phyloP scores from a whole-genome alignment of 1,139 yeast species.

The Arxiozyma heterogenica region DNA sequence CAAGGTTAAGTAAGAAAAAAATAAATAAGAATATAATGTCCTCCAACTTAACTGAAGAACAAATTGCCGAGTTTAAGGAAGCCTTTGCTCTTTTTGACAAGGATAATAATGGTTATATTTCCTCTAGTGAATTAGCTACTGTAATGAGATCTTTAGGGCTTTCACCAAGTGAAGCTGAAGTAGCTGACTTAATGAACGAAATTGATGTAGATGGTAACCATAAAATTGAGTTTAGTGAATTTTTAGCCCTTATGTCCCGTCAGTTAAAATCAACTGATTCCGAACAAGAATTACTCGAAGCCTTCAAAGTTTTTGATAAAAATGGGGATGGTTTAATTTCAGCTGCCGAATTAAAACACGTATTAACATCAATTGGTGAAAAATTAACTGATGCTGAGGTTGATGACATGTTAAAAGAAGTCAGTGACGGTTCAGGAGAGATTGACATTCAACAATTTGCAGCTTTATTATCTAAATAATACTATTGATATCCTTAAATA shows the following conservation, averaged over 20 bases:
- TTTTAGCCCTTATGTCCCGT: slow-evolving; percentile 67
- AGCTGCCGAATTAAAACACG: slow-evolving; percentile 94
- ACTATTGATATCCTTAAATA: not conserved
- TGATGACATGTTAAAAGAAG: slow-evolving; percentile 93
- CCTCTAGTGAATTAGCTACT: slow-evolving; percentile 91
- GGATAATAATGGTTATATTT: slow-evolving; percentile 92
- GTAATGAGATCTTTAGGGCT: slow-evolving; percentile 98
- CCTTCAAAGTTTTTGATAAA: slow-evolving; percentile 80
- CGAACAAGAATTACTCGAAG: slow-evolving; percentile 94
- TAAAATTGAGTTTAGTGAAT: slow-evolving; percentile 82
- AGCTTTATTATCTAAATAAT: slow-evolving; percentile 48
- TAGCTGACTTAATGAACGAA: slow-evolving; percentile 93
- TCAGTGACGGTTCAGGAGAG: slow-evolving; percentile 92
- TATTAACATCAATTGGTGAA: slow-evolving; percentile 93
- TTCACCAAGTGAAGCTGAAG: slow-evolving; percentile 92
- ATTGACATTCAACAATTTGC: slow-evolving; percentile 94
- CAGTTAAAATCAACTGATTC: slow-evolving; percentile 94
- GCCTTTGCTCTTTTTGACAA: slow-evolving; percentile 94
- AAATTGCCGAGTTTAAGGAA: slow-evolving; percentile 93
- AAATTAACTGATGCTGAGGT: slow-evolving; percentile 93
- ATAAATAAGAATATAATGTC: slow-evolving; percentile 29
- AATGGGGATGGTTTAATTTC: slow-evolving; percentile 96
- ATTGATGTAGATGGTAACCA: slow-evolving; percentile 95
- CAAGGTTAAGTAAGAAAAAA: not conserved
- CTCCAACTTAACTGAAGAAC: slow-evolving; percentile 88